phyloP scores from a whole-genome alignment of 805 yeast species.

The Barnettozyma salicaria region DNA sequence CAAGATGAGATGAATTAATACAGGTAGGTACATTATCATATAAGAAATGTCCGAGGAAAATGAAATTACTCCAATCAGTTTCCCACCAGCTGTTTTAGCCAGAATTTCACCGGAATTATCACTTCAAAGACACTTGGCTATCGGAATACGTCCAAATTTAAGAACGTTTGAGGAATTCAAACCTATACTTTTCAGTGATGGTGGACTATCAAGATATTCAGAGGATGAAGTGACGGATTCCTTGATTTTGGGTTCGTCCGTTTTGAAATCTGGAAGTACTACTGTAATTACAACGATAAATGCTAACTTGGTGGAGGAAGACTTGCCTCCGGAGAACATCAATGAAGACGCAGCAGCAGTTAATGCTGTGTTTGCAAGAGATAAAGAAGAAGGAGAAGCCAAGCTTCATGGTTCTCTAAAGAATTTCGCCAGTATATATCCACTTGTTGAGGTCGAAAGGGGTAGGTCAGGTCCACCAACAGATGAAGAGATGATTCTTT shows the following conservation, averaged over 20 bases:
- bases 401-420: conserved; percentile 23
- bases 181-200: conserved; percentile 40
- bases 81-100: conserved; percentile 79
- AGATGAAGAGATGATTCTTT: conserved; percentile 73
- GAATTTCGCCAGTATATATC: conserved; percentile 46
- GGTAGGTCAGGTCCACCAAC: conserved; percentile 80
- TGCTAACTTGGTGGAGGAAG: conserved; percentile 58
- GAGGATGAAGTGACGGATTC: conserved; percentile 29
- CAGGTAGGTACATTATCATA: no score
- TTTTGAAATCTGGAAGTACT: conserved; percentile 65
- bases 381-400: conserved; percentile 27
- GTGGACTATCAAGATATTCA: conserved; percentile 33
- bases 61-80: conserved; percentile 40
- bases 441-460: conserved; percentile 68
- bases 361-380: conserved; percentile 29
- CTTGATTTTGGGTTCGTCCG: conserved; percentile 57
- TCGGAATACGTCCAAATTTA: conserved; percentile 71
- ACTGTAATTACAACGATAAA: conserved; percentile 66
- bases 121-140: conserved; percentile 67
- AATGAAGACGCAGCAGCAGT: conserved; percentile 36
- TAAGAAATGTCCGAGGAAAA: conserved; percentile 9
- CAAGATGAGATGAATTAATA: not conserved
- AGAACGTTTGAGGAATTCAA: conserved; percentile 71
- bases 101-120: conserved; percentile 82
- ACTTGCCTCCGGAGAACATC: conserved; percentile 34